A percentile compares a stretch with the other conserved stretches of the same genome.
These are phyloP conservation scores for Globisporangium polare DNA, from an alignment of 352 stramenopile species.

Conservation along the genomic window DNA sequence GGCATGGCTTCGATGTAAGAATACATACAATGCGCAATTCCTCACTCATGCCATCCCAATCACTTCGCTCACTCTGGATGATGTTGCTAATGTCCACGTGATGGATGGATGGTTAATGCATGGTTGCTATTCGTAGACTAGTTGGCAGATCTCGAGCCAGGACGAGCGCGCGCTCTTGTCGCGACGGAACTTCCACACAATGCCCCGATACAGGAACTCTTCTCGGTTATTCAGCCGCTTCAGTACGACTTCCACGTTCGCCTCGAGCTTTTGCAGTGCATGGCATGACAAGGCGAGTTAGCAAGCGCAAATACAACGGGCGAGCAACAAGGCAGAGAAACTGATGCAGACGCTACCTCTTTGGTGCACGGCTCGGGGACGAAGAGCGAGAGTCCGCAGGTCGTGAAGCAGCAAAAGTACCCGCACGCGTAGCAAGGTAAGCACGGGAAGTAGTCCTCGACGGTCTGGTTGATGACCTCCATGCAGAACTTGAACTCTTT, in stretches of 20 bases:
- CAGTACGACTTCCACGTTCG: slow-evolving; percentile 59
- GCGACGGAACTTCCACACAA: slow-evolving; percentile 58
- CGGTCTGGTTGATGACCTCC: slow-evolving; percentile 68
- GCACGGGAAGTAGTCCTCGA: slow-evolving; percentile 72
- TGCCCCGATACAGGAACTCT: slow-evolving; percentile 62
- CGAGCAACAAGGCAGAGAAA: neutral
- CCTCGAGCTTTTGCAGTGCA: slow-evolving; percentile 41
- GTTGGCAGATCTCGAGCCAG: slow-evolving; percentile 73
- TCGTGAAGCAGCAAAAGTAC: slow-evolving; percentile 65
- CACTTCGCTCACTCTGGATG: neutral
- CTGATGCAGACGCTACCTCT: slow-evolving; percentile 37
- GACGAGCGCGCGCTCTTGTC: slow-evolving; percentile 40
- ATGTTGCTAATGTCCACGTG: no score
- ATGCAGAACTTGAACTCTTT: slow-evolving; percentile 80
- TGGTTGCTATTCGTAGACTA: slow-evolving; percentile 46
- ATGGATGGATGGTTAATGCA: neutral
- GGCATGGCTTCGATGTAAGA: slow-evolving; percentile 2
- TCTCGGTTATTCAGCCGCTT: slow-evolving; percentile 63
- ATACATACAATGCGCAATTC: neutral
- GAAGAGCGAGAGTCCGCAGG: slow-evolving; percentile 55
- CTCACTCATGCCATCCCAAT: neutral
- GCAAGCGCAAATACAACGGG: neutral
- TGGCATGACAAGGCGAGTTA: neutral
- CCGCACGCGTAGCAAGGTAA: slow-evolving; percentile 63
- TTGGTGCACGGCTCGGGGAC: slow-evolving; percentile 62